A percentile compares a stretch with the other conserved stretches of the same genome.
Conservation (phyloP, 768 basidiomycete species). For the Leccinellum albellum region DNA sequence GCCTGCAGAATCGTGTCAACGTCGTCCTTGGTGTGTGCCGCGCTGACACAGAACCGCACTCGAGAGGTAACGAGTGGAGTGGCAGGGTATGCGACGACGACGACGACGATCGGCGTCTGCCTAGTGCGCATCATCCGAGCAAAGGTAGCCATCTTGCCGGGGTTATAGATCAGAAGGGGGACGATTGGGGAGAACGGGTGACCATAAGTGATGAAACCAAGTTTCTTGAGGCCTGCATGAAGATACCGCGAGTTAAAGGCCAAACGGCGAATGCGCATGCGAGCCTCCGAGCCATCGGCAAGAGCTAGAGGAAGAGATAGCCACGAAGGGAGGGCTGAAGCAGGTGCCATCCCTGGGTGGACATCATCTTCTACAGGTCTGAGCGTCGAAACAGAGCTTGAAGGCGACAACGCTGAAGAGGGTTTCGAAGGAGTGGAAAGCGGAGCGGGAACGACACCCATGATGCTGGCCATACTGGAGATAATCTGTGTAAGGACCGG, state of each 20-base stretch:
- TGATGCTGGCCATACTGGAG: conserved; percentile 93
- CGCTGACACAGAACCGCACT: conserved; percentile 91
- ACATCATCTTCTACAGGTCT: conserved; percentile 39
- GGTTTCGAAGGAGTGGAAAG: conserved; percentile 31
- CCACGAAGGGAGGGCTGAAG: conserved; percentile 70
- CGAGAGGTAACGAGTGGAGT: conserved; percentile 85
- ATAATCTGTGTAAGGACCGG: conserved; percentile 88
- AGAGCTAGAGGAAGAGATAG: conserved; percentile 67
- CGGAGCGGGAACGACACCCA: conserved; percentile 59
- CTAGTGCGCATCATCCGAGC: conserved; percentile 80
- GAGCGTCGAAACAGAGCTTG: conserved; percentile 26
- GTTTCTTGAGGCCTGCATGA: conserved; percentile 75
- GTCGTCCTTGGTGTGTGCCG: conserved; percentile 96
- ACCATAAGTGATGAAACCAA: conserved; percentile 97
- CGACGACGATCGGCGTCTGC: conserved; percentile 77
- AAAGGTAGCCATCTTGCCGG: conserved; percentile 92
- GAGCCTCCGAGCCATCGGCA: conserved; percentile 81
- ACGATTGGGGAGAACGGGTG: conserved; percentile 90
- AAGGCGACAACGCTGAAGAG: conserved; percentile 27
- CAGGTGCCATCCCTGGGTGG: conserved; percentile 70
- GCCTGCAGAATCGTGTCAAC: conserved; percentile 82
- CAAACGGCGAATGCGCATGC: conserved; percentile 75
- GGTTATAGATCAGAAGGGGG: conserved; percentile 87
- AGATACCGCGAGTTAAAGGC: conserved; percentile 97
- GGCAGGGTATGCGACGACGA: conserved; percentile 88